Evolutionary conservation across 2,329 filamentous ascomycete species (phyloP).

Genomic region (Hysterium pulicare): DNA sequence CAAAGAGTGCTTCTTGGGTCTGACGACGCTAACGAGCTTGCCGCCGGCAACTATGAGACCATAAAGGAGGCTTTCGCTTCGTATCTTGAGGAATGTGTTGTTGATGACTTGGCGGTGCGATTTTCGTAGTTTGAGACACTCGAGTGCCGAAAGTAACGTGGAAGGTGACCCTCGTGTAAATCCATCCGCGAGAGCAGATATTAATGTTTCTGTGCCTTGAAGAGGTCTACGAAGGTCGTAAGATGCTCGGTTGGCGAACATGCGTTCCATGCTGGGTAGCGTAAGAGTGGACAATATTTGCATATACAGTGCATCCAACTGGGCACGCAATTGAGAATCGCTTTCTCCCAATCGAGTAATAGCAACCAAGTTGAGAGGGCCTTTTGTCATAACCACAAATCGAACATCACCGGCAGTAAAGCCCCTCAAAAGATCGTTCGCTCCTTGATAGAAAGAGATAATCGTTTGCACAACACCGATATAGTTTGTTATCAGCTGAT

Average conservation of each 20-base stretch:
- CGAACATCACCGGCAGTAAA: slow-evolving; percentile 85
- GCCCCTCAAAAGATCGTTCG: slow-evolving; percentile 70
- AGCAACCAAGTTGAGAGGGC: slow-evolving; percentile 86
- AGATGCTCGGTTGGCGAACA: slow-evolving; percentile 89
- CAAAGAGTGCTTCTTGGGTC: slow-evolving; percentile 89
- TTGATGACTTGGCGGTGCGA: slow-evolving; percentile 83
- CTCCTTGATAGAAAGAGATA: slow-evolving; percentile 90
- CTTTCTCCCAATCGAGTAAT: slow-evolving; percentile 92
- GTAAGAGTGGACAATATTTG: slow-evolving; percentile 96
- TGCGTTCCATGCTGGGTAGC: slow-evolving; percentile 76
- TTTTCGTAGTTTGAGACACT: slow-evolving; percentile 90
- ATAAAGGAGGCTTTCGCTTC: slow-evolving; percentile 78
- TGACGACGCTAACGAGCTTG: slow-evolving; percentile 87
- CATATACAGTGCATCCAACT: slow-evolving; percentile 95
- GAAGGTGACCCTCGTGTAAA: slow-evolving; percentile 93
- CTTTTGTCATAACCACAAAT: slow-evolving; percentile 82
- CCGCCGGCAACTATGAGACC: slow-evolving; percentile 91
- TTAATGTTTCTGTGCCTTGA: slow-evolving; percentile 83
- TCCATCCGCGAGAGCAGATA: slow-evolving; percentile 89
- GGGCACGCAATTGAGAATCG: slow-evolving; percentile 78
- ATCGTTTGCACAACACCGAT: slow-evolving; percentile 96
- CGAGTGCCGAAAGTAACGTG: slow-evolving; percentile 80
- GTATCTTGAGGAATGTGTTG: slow-evolving; percentile 75
- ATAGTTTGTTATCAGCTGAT: slow-evolving; percentile 85
- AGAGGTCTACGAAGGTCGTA: slow-evolving; percentile 87